phyloP scores from a whole-genome alignment of 2,329 filamentous ascomycete species.

The Fusarium sacchari region DNA sequence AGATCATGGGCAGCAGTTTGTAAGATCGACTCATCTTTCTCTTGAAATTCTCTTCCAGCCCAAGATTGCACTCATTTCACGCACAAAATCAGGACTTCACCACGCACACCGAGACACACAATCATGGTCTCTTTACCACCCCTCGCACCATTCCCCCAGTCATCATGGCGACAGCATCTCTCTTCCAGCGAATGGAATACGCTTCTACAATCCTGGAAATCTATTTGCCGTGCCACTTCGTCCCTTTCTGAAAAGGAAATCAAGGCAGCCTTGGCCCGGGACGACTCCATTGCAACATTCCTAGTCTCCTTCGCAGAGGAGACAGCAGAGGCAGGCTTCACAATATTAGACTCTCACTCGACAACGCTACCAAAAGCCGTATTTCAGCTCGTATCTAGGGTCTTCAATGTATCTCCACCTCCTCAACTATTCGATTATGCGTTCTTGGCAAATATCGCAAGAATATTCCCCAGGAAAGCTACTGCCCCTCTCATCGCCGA shows the following conservation, averaged over 20 bases:
- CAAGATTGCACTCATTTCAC: neutral
- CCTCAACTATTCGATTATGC: slow-evolving; percentile 69
- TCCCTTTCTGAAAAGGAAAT: slow-evolving; percentile 68
- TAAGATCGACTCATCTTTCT: slow-evolving; percentile 1
- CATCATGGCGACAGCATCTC: slow-evolving; percentile 73
- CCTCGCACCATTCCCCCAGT: slow-evolving; percentile 80
- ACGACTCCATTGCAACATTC: slow-evolving; percentile 70
- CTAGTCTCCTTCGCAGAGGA: slow-evolving; percentile 74
- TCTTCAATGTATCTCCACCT: slow-evolving; percentile 56
- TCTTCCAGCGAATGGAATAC: slow-evolving; percentile 78
- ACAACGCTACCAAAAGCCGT: slow-evolving; percentile 67
- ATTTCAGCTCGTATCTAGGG: slow-evolving; percentile 71
- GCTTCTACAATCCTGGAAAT: slow-evolving; percentile 80
- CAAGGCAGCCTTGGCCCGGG: slow-evolving; percentile 57
- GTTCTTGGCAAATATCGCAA: slow-evolving; percentile 75
- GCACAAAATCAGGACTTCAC: neutral
- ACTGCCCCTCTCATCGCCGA: slow-evolving; percentile 60
- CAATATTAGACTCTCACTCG: slow-evolving; percentile 50
- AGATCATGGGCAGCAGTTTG: neutral
- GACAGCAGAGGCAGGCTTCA: slow-evolving; percentile 52
- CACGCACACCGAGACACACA: neutral
- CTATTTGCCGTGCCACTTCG: slow-evolving; percentile 73
- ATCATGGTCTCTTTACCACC: slow-evolving; percentile 68
- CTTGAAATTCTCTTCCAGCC: neutral
- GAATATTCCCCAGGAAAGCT: slow-evolving; percentile 72